Base-by-base conservation (phyloP, 202 grass and related monocot genomes). In the Setaria viridis region DNA sequence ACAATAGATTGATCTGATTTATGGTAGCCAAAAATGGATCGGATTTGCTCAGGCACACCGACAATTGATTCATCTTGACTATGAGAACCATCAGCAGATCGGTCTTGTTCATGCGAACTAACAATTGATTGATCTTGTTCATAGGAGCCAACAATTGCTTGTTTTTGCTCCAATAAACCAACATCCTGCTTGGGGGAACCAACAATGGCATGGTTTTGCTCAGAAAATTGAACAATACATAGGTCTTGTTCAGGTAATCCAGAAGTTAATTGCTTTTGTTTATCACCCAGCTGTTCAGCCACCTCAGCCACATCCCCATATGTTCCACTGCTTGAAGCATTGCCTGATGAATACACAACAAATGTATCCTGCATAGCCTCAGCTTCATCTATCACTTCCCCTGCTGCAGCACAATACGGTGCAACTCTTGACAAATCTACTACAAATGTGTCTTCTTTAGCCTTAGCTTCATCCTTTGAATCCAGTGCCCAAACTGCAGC, bases 221-320 rank as follows among this genome's bases (percentile, higher is more conserved):
- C 45, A 46, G n/a, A 55, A 11, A 83, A 74, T 46, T 33, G 9
- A 74, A n/a, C 49, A 74, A 58, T 58, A 9, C 30, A 20, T 49
- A 58, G 75, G 19, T 79, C 57, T 79, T 84, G 80, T 73, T 84
- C 65, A 56, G 9, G 59, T 35, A 84, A 65, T 45, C 13, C 5
- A 2, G 5, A 2, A 19, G n/a, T 53, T 77, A 66, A 35, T 30
- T 43, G 39, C 32, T 82, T 53, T 9, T 82, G 19, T 77, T 77
- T 30, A 67, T 87, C 33, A 55, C 11, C 41, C 4, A 7, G 3
- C 15, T 11, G 20, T 66, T 65, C 58, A 68, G 5, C 49, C 3
- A 39, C 17, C 9, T 35, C 21, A 57, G 14, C 14, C 14, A 45
- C 60, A 76, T 55, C 48, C 35, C 49, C 21, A 57, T 67, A 46